A percentile compares a stretch with the other conserved stretches of the same genome.
These are phyloP conservation scores for Funneliformis mosseae DNA, from an alignment of 192 early-diverging fungal genomes.

Conservation along the genomic window DNA sequence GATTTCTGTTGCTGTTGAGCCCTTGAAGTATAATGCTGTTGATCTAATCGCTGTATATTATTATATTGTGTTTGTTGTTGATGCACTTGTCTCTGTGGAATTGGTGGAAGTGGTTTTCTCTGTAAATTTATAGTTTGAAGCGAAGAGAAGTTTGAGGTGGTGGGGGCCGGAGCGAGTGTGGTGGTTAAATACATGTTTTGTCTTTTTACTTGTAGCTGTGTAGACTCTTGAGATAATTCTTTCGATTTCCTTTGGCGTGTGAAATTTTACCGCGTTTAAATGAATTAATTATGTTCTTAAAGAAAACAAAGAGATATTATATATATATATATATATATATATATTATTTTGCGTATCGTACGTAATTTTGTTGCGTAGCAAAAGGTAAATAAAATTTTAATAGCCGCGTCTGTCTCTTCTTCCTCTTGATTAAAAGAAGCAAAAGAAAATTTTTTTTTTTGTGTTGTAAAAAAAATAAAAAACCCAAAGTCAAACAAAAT, in stretches of 20 bases:
- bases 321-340: no score
- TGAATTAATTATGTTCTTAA: no score
- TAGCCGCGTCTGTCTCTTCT: no score
- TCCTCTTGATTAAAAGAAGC: no score
- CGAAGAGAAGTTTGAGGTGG: slow-evolving; percentile 1
- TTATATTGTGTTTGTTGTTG: background rate
- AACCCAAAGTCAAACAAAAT: background rate
- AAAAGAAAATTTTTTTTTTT: background rate
- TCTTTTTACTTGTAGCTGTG: background rate
- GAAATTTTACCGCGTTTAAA: slow-evolving; percentile 4
- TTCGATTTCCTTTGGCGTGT: background rate
- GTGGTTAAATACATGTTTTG: slow-evolving; percentile 10
- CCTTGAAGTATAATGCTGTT: background rate
- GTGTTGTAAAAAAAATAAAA: background rate
- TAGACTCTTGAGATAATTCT: background rate
- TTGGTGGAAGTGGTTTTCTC: slow-evolving; percentile 4
- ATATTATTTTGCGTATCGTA: no score
- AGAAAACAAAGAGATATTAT: no score
- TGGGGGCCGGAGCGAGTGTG: background rate
- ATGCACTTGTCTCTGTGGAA: background rate
- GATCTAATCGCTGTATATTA: background rate
- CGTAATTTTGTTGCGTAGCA: no score
- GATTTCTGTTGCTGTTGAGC: background rate
- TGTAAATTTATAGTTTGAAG: slow-evolving; percentile 22
- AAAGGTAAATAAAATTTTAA: no score